These are phyloP conservation scores for Calocybe cyanea DNA, from an alignment of 768 basidiomycete genomes.

Conservation along the genomic window DNA sequence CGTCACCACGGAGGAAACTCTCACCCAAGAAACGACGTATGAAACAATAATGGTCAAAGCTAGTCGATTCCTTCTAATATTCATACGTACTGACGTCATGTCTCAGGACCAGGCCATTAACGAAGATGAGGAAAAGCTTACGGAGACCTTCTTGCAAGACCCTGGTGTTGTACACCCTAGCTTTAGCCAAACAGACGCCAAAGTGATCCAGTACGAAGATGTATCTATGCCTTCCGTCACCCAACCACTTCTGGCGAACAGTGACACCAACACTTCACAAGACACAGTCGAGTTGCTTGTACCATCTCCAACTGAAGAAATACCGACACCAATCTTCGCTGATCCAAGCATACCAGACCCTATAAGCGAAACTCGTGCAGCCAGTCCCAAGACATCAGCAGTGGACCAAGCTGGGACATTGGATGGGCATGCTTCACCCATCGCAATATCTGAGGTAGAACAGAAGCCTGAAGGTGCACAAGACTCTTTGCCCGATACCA, in stretches of 20 bases:
- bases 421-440: neutral
- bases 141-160: no score
- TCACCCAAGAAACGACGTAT: neutral
- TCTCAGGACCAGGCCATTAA: no score
- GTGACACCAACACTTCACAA: no score
- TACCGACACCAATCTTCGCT: slow-evolving; percentile 39
- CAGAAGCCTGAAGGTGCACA: slow-evolving; percentile 18
- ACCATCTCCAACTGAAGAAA: slow-evolving; percentile 1
- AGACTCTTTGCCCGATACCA: slow-evolving; percentile 5
- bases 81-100: no score
- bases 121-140: no score
- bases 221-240: no score
- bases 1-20: neutral
- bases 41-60: slow-evolving; percentile 4
- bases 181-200: no score
- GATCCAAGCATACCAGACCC: slow-evolving; percentile 38
- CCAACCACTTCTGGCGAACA: no score
- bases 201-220: no score
- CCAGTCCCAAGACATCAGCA: slow-evolving; percentile 9
- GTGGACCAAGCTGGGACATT: slow-evolving; percentile 20
- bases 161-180: no score
- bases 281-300: no score
- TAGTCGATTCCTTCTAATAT: no score
- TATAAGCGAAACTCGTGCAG: slow-evolving; percentile 15
- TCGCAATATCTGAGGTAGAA: slow-evolving; percentile 16